A percentile compares a stretch with the other conserved stretches of the same genome.
phyloP scores from a whole-genome alignment of 352 stramenopile species.

The Globisporangium abappressorium region DNA sequence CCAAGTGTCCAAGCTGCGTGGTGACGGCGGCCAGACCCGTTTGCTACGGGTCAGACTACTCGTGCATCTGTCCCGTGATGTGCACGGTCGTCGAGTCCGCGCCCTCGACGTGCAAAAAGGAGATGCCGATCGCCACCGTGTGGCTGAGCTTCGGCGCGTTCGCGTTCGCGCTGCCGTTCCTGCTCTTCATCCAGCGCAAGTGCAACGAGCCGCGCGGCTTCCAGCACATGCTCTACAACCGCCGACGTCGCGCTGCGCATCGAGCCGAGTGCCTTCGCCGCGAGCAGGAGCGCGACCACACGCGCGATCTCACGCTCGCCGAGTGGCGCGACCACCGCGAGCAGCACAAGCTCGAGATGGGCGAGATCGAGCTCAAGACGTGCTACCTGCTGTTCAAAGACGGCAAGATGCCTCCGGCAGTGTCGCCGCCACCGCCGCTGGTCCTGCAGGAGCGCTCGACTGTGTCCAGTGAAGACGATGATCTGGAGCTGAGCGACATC shows the following conservation, averaged over 20 bases:
- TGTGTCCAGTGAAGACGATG: background rate
- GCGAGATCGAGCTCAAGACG: constrained; percentile 16
- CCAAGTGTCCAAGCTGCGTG: constrained; percentile 25
- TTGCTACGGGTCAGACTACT: constrained; percentile 26
- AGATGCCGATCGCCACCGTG: constrained; percentile 22
- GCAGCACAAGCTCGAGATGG: constrained; percentile 30
- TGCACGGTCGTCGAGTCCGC: constrained; percentile 1
- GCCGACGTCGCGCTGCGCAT: background rate
- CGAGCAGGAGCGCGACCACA: constrained; percentile 26
- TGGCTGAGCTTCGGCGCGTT: constrained; percentile 32
- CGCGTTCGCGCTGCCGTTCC: constrained; percentile 26
- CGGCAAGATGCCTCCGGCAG: background rate
- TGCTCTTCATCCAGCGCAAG: constrained; percentile 42
- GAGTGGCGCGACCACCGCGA: constrained; percentile 36
- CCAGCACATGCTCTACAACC: constrained; percentile 19
- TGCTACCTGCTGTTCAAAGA: constrained; percentile 16
- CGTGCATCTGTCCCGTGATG: constrained; percentile 39
- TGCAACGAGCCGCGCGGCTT: constrained; percentile 27
- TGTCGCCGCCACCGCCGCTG: background rate
- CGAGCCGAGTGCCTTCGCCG: constrained; percentile 4
- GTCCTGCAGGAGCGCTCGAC: background rate
- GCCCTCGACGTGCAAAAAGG: constrained; percentile 1
- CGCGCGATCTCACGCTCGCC: constrained; percentile 27
- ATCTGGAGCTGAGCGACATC: background rate
- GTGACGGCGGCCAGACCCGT: constrained; percentile 30